These are phyloP conservation scores for Scleromitrula shiraiana DNA, from an alignment of 2,329 filamentous ascomycete genomes.

Conservation along the genomic window DNA sequence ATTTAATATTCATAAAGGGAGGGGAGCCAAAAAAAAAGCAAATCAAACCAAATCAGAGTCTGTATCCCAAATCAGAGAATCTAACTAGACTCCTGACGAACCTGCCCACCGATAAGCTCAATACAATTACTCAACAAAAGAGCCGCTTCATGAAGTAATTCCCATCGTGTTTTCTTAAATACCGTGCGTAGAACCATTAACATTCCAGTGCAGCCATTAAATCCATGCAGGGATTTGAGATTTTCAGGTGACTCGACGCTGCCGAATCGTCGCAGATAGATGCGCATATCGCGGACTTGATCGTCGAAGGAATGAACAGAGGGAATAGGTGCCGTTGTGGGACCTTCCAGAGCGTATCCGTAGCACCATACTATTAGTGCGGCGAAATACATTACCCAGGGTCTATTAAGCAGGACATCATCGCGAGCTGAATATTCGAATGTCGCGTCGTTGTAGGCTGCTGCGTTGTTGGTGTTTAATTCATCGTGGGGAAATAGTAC, in stretches of 20 bases:
- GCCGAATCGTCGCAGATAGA: slow-evolving; percentile 66
- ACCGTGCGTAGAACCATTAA: slow-evolving; percentile 74
- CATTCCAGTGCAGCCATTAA: slow-evolving; percentile 77
- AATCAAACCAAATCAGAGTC: too few species aligned
- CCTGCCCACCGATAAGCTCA: slow-evolving; percentile 33
- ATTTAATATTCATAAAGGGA: neutral
- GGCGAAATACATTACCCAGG: slow-evolving; percentile 94
- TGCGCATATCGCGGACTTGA: slow-evolving; percentile 69
- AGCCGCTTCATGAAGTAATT: slow-evolving; percentile 81
- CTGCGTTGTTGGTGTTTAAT: neutral
- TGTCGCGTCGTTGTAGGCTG: slow-evolving; percentile 31
- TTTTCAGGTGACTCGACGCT: slow-evolving; percentile 68
- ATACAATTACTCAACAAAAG: slow-evolving; percentile 77
- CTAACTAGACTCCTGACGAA: too few species aligned
- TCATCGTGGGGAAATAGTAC: slow-evolving; percentile 54
- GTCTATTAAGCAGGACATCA: slow-evolving; percentile 81
- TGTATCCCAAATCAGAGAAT: too few species aligned
- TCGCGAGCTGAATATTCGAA: slow-evolving; percentile 71
- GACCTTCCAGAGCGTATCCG: slow-evolving; percentile 81
- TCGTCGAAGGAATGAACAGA: slow-evolving; percentile 49
- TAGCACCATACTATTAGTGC: slow-evolving; percentile 92
- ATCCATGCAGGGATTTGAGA: slow-evolving; percentile 61
- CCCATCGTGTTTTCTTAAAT: slow-evolving; percentile 81
- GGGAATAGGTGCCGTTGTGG: slow-evolving; percentile 43
- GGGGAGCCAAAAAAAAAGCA: too few species aligned